These are phyloP conservation scores for Rubroshorea leprosula DNA, from an alignment of 345 rosid species.

Conservation along the genomic window DNA sequence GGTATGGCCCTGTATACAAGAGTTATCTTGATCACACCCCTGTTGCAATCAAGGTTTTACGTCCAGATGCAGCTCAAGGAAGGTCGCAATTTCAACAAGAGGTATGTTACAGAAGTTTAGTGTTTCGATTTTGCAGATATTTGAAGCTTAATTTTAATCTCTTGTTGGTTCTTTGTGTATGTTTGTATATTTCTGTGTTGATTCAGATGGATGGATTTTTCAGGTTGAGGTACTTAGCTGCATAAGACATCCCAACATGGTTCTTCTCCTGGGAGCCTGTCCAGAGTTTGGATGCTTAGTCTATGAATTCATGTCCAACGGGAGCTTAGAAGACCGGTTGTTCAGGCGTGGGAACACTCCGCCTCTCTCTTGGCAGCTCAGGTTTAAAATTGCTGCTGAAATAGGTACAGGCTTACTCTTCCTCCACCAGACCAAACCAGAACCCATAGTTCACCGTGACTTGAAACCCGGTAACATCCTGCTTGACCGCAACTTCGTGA, in stretches of 20 bases:
- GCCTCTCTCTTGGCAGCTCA: conserved; percentile 70
- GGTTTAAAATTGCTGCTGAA: conserved; percentile 81
- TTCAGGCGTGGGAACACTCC: conserved; percentile 53
- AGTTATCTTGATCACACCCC: conserved; percentile 73
- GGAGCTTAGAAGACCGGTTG: conserved; percentile 85
- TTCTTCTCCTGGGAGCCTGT: conserved; percentile 85
- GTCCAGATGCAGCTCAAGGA: conserved; percentile 90
- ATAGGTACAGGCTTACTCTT: conserved; percentile 67
- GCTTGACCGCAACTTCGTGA: conserved; percentile 75
- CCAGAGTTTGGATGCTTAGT: conserved; percentile 87
- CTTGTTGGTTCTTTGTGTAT: neutral
- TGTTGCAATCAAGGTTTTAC: conserved; percentile 80
- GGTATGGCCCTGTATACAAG: conserved; percentile 90
- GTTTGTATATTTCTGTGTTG: neutral
- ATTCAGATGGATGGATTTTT: neutral
- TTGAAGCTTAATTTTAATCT: neutral
- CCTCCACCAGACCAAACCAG: conserved; percentile 90
- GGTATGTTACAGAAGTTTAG: conserved; percentile 33
- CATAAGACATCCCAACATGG: conserved; percentile 92
- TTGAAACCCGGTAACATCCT: conserved; percentile 81
- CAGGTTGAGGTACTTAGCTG: conserved; percentile 85
- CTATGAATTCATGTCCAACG: conserved; percentile 87
- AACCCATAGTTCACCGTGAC: conserved; percentile 88
- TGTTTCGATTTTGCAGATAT: neutral
- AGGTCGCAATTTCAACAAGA: conserved; percentile 92